Base-by-base conservation (phyloP, 805 yeast species). In the Starmerella gropengiesseri region DNA sequence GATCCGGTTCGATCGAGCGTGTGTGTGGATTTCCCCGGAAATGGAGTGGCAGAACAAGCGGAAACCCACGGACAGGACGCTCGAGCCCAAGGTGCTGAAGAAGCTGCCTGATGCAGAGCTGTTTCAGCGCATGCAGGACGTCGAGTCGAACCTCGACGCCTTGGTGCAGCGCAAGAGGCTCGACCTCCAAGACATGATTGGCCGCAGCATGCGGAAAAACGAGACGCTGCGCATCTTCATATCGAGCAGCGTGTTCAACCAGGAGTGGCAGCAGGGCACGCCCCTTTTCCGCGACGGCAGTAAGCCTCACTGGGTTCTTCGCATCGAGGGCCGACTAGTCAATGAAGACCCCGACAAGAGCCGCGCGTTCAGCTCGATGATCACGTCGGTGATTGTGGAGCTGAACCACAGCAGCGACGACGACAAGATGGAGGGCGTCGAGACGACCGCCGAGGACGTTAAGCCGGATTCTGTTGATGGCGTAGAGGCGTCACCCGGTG, bases 381-480 rank as follows among this genome's bases (percentile, higher is more conserved):
- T 91, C 53, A 77, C 87, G 7, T 87, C 89, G 14, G 73, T 91
- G 19, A 78, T 93, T 1, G 79, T 91, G 11, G 96, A 91, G 56
- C 67, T 89, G 38, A 62, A 61, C 54, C 43, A 12, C 12, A 19
- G 40, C 29, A 19, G 46, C 28, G 41, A 19, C 18, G 29, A 28
- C 5, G 35, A 53, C 50, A 38, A 47, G 35, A 46, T 59, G 49
- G 41, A 42, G 41, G 41, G 42, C 22, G 40, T 31, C 14, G 37
- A 14, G 19, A 9, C 17, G 11, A 17, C 2, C 16, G 26, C 20
- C 4, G 20, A 17, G 5, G 25, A 27, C 4, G 39, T 19, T 9
- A 27, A 36, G 25, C 31, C 30, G 12, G 27, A 30, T 19, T 40
- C 37, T 18, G 37, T 4, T 5, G 37, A 25, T 28, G 46, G 19